Evolutionary conservation across 2,329 filamentous ascomycete genomes (phyloP).

Genomic region (Ceratocystis cubensis): DNA sequence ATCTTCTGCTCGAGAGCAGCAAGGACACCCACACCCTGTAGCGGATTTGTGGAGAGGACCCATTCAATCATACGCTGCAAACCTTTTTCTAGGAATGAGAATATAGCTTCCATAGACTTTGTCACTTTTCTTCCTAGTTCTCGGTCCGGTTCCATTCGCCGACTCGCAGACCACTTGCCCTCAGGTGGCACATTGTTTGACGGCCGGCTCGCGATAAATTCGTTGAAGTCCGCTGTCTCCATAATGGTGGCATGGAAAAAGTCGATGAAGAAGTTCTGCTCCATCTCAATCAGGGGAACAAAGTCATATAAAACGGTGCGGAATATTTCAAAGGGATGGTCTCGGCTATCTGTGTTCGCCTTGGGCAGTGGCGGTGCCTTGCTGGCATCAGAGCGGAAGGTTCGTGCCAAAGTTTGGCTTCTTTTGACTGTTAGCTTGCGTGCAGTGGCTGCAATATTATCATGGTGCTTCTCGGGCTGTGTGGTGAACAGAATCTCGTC

Average conservation of each 20-base stretch:
- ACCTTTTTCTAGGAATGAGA: constrained; percentile 67
- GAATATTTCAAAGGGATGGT: constrained; percentile 72
- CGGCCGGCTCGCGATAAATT: constrained; percentile 49
- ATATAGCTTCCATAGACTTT: constrained; percentile 81
- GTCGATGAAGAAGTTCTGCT: constrained; percentile 95
- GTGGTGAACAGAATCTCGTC: constrained; percentile 77
- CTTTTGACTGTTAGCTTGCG: constrained; percentile 88
- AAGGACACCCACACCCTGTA: constrained; percentile 80
- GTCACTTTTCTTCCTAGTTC: constrained; percentile 72
- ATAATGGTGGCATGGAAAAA: constrained; percentile 92
- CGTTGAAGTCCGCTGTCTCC: constrained; percentile 69
- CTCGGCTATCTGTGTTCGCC: constrained; percentile 44
- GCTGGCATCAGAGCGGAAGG: constrained; percentile 53
- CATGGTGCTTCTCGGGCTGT: constrained; percentile 71
- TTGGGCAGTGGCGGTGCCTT: constrained; percentile 36
- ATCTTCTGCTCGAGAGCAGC: constrained; percentile 69
- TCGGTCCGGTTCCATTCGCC: constrained; percentile 72
- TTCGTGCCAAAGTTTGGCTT: constrained; percentile 72
- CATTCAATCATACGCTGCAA: constrained; percentile 72
- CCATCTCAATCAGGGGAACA: constrained; percentile 70
- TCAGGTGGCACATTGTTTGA: constrained; percentile 21
- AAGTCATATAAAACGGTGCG: constrained; percentile 68
- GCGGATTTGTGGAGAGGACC: constrained; percentile 64
- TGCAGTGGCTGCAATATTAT: constrained; percentile 61
- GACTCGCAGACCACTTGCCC: constrained; percentile 22